These are phyloP conservation scores for Hyaloperonospora brassicae DNA, from an alignment of 352 stramenopile genomes.

Conservation along the genomic window DNA sequence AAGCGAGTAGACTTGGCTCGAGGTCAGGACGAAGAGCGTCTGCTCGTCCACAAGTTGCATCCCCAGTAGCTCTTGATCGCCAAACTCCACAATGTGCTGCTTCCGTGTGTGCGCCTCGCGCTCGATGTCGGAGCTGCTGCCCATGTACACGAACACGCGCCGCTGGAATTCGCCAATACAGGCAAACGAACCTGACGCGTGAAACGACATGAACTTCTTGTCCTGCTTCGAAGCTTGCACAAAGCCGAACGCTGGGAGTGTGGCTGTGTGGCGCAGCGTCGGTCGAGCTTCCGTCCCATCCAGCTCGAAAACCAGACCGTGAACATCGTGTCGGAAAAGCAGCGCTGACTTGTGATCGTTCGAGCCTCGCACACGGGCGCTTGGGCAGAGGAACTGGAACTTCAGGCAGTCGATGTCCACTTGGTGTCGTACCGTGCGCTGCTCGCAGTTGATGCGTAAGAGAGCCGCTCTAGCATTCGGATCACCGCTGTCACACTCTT, in stretches of 20 bases:
- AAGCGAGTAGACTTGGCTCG: slow-evolving; percentile 37
- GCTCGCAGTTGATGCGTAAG: slow-evolving; percentile 35
- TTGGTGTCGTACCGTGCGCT: slow-evolving; percentile 34
- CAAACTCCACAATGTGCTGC: slow-evolving; percentile 66
- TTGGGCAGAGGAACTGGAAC: slow-evolving; percentile 55
- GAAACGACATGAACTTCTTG: slow-evolving; percentile 76
- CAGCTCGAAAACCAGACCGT: slow-evolving; percentile 60
- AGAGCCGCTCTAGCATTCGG: slow-evolving; percentile 59
- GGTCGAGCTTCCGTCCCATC: slow-evolving; percentile 19
- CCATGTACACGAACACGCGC: slow-evolving; percentile 68
- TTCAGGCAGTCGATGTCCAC: slow-evolving; percentile 58
- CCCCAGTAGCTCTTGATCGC: slow-evolving; percentile 53
- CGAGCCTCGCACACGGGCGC: slow-evolving; percentile 12
- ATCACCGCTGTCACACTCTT: slow-evolving; percentile 75
- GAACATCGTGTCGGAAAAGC: slow-evolving; percentile 79
- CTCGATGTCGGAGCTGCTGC: slow-evolving; percentile 25
- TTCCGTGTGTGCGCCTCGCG: slow-evolving; percentile 38
- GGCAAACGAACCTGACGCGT: slow-evolving; percentile 43
- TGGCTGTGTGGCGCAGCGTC: slow-evolving; percentile 37
- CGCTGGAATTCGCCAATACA: slow-evolving; percentile 73
- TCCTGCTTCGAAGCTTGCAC: slow-evolving; percentile 84
- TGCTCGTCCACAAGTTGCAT: slow-evolving; percentile 38
- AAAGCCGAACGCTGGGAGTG: slow-evolving; percentile 72
- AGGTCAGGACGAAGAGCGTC: slow-evolving; percentile 48
- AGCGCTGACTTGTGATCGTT: slow-evolving; percentile 29